Evolutionary conservation across 106 monocot species (phyloP).

Genomic region (Dendrobium huoshanense): DNA sequence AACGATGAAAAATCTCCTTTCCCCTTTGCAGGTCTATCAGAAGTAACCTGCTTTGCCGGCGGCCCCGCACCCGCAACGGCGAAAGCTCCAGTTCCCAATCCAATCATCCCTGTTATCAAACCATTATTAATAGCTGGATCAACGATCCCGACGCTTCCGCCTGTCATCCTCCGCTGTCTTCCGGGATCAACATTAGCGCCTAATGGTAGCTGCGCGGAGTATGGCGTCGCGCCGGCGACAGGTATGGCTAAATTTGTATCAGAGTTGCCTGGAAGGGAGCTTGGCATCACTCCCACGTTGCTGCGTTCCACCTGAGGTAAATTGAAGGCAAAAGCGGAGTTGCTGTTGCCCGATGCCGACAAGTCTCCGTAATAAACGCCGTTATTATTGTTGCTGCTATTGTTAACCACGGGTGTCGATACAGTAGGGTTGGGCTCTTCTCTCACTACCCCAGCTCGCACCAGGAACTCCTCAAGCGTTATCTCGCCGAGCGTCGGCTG

Average conservation of each 20-base stretch:
- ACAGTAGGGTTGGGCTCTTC: constrained; percentile 23
- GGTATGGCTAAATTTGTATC: constrained; percentile 7
- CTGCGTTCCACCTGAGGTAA: constrained; percentile 2
- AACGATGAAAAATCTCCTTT: constrained; percentile 35
- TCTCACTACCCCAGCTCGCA: constrained; percentile 56
- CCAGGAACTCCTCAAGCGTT: constrained; percentile 72
- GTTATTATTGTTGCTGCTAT: background rate
- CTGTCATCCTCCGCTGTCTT: constrained; percentile 8
- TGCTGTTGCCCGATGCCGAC: background rate
- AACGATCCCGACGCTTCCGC: constrained; percentile 27
- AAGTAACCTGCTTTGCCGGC: constrained; percentile 20
- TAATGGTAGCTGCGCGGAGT: constrained; percentile 10
- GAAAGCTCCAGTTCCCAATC: constrained; percentile 22
- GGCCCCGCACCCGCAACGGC: constrained; percentile 14
- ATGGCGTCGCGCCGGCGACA: background rate
- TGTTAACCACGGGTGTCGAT: background rate
- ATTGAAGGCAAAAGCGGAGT: background rate
- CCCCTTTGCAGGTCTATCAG: constrained; percentile 17
- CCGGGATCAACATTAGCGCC: constrained; percentile 9
- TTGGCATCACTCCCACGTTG: background rate
- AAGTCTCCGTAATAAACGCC: constrained; percentile 20
- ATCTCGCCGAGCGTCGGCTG: constrained; percentile 67
- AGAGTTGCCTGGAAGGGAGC: background rate
- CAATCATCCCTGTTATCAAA: constrained; percentile 28
- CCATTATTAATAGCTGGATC: constrained; percentile 28